These are phyloP conservation scores for Pseudofabraea citricarpa DNA, from an alignment of 2,329 filamentous ascomycete genomes.

Conservation along the genomic window DNA sequence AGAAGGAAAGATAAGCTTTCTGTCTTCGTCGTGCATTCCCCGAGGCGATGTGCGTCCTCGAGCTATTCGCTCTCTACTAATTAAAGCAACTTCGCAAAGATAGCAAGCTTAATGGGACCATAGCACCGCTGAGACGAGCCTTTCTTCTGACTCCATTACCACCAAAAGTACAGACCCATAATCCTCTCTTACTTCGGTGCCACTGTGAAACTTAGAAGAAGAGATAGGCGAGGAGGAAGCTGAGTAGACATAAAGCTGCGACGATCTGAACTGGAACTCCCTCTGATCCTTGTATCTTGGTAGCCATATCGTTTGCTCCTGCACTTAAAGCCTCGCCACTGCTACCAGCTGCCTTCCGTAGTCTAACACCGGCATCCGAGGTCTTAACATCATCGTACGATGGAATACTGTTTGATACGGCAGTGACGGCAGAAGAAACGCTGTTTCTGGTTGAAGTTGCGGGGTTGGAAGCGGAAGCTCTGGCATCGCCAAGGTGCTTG, in stretches of 20 bases:
- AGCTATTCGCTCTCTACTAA: too few relatives aligned
- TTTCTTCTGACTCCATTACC: too few relatives aligned
- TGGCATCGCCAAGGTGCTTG: slow-evolving; percentile 35
- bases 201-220: slow-evolving; percentile 71
- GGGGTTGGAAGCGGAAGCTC: slow-evolving; percentile 19
- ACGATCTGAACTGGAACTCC: slow-evolving; percentile 86
- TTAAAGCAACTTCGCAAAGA: too few relatives aligned
- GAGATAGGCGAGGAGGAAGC: slow-evolving; percentile 92
- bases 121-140: too few relatives aligned
- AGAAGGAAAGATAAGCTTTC: too few relatives aligned
- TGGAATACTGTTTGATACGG: slow-evolving; percentile 35
- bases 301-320: slow-evolving; percentile 45
- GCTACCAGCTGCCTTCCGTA: slow-evolving; percentile 62
- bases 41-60: too few relatives aligned
- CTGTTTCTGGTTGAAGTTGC: slow-evolving; percentile 11
- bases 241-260: slow-evolving; percentile 77
- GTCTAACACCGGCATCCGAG: slow-evolving; percentile 71
- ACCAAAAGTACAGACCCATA: too few relatives aligned
- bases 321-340: slow-evolving; percentile 43
- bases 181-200: too few relatives aligned
- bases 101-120: too few relatives aligned
- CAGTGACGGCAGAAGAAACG: slow-evolving; percentile 36
- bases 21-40: too few relatives aligned
- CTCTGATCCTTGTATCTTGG: slow-evolving; percentile 41
- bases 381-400: slow-evolving; percentile 58